phyloP scores from a whole-genome alignment of 2,329 filamentous ascomycete species.

The Fusarium irregulare region DNA sequence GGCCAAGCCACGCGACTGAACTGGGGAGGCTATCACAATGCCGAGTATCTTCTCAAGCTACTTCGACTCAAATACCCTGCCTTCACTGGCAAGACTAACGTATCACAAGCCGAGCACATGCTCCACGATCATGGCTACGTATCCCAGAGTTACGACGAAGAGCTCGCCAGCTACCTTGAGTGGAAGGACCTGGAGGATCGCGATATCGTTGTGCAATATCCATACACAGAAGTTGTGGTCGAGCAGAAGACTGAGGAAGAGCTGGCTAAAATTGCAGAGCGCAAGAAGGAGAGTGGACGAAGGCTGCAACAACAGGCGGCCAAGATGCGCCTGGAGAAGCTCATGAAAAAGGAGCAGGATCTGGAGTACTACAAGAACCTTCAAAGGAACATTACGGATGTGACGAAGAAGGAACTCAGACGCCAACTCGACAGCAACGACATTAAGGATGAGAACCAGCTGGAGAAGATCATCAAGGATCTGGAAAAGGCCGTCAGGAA shows the following conservation, averaged over 20 bases:
- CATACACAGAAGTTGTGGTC: constrained; percentile 90
- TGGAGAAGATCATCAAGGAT: constrained; percentile 87
- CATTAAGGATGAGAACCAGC: constrained; percentile 87
- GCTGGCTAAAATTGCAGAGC: constrained; percentile 87
- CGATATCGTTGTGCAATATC: constrained; percentile 90
- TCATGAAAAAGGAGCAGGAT: constrained; percentile 96
- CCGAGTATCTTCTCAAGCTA: constrained; percentile 91
- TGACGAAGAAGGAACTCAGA: constrained; percentile 91
- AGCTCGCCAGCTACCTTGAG: constrained; percentile 82
- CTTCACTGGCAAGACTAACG: constrained; percentile 86
- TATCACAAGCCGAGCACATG: constrained; percentile 88
- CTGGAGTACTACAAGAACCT: constrained; percentile 92
- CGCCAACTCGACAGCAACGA: constrained; percentile 90
- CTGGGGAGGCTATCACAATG: constrained; percentile 91
- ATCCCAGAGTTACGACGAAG: constrained; percentile 82
- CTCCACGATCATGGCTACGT: constrained; percentile 91
- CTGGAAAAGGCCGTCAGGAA: constrained; percentile 91
- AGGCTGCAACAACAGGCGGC: constrained; percentile 94
- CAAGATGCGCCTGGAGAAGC: constrained; percentile 94
- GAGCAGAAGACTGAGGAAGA: constrained; percentile 95
- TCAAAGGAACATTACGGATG: constrained; percentile 75
- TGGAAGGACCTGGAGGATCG: constrained; percentile 93
- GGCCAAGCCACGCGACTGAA: constrained; percentile 89
- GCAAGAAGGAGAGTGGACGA: constrained; percentile 92
- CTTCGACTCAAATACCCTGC: constrained; percentile 91